phyloP scores from a whole-genome alignment of 2,329 filamentous ascomycete genomes.

The Sclerotinia subarctica region DNA sequence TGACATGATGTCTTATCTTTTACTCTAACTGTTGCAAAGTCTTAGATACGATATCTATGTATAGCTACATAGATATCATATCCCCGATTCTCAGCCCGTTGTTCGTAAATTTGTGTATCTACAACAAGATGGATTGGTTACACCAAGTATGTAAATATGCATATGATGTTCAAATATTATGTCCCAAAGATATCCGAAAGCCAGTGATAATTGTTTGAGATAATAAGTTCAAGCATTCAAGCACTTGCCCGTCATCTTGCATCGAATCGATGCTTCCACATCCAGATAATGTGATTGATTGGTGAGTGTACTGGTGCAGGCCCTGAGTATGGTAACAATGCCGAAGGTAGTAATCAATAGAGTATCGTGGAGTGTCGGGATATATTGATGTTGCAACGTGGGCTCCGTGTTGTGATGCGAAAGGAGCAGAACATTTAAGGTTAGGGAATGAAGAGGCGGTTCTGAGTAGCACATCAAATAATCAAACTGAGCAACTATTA shows the following conservation, averaged over 20 bases:
- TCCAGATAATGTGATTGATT: constrained; percentile 7
- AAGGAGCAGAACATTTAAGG: background rate
- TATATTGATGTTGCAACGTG: background rate
- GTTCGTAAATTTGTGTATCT: constrained; percentile 10
- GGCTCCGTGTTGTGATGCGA: background rate
- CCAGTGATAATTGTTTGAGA: background rate
- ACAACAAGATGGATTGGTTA: background rate
- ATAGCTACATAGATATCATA: background rate
- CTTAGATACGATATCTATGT: background rate
- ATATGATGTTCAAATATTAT: background rate
- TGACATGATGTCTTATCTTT: background rate
- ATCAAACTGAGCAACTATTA: constrained; percentile 7
- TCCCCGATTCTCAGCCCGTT: background rate
- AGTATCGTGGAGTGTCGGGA: background rate
- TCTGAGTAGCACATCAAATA: background rate
- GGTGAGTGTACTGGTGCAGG: background rate
- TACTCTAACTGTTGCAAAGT: constrained; percentile 1
- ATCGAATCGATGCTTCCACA: background rate
- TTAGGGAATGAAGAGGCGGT: background rate
- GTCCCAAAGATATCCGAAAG: background rate
- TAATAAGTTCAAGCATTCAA: constrained; percentile 1
- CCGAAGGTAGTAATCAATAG: background rate
- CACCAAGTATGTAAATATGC: background rate
- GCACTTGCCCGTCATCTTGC: constrained; percentile 12
- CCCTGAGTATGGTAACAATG: background rate